Percentiles rank a stretch among this genome's conserved stretches.
Evolutionary conservation across 2,329 filamentous ascomycete species (phyloP).

Genomic region (Cladosporium sphaerospermum): DNA sequence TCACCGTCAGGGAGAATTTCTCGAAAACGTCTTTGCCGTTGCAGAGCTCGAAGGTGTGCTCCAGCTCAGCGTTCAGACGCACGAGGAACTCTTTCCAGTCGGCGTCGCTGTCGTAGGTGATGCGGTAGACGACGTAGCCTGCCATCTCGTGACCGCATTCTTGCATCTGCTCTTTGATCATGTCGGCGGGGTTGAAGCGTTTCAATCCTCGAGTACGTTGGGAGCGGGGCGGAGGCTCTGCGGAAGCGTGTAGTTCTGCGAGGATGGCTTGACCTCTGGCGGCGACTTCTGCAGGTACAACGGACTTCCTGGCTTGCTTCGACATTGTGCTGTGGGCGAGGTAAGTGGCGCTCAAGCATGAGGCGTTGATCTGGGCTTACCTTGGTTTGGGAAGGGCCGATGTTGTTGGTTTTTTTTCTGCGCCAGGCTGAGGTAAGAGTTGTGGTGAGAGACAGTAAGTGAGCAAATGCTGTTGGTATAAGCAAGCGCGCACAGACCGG

Average conservation of each 20-base stretch:
- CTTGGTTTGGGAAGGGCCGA: too few relatives aligned
- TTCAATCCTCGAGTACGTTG: neutral
- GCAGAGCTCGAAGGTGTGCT: slow-evolving; percentile 6
- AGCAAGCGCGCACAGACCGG: too few relatives aligned
- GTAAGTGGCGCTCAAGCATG: neutral
- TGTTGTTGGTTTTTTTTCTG: too few relatives aligned
- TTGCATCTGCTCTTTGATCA: slow-evolving; percentile 11
- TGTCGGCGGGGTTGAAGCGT: slow-evolving; percentile 7
- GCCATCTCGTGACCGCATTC: slow-evolving; percentile 13
- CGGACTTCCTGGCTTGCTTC: neutral
- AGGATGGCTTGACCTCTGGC: neutral
- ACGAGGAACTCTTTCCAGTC: slow-evolving; percentile 15
- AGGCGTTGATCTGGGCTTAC: neutral
- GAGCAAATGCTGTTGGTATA: too few relatives aligned
- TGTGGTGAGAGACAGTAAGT: too few relatives aligned
- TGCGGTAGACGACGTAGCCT: slow-evolving; percentile 19
- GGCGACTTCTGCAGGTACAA: neutral
- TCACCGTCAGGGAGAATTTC: slow-evolving; percentile 12
- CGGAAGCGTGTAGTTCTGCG: neutral
- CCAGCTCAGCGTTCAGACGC: slow-evolving; percentile 5
- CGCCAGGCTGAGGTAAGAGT: too few relatives aligned
- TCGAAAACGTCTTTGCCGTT: slow-evolving; percentile 12
- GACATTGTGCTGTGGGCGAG: neutral
- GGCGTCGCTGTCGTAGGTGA: slow-evolving; percentile 14
- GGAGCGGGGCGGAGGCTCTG: neutral